Percentiles rank a stretch among this genome's conserved stretches.
These are phyloP conservation scores for Trichocladium uniseriatum DNA, from an alignment of 495 filamentous ascomycete species.

Conservation along the genomic window DNA sequence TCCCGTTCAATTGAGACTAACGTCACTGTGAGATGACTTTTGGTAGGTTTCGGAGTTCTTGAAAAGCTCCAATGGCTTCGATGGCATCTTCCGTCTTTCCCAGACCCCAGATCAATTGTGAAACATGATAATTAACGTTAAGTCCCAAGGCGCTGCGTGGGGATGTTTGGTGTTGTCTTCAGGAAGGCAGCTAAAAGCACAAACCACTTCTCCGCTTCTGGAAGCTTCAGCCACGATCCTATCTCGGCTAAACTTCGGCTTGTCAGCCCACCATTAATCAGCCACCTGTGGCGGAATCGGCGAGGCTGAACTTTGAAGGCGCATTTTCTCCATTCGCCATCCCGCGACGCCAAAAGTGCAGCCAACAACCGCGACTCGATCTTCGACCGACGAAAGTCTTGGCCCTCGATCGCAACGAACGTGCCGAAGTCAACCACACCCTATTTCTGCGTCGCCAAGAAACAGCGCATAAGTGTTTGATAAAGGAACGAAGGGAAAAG, in stretches of 20 bases:
- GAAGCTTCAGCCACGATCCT: conserved; percentile 17
- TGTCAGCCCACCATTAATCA: conserved; percentile 10
- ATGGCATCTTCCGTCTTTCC: too few species aligned
- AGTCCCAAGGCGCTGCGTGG: too few species aligned
- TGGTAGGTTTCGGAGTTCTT: too few species aligned
- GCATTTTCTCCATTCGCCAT: background rate
- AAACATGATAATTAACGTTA: too few species aligned
- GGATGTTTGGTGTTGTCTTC: too few species aligned
- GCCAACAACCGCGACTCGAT: background rate
- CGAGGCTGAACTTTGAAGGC: too few species aligned
- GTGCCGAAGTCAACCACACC: background rate
- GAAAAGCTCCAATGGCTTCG: too few species aligned
- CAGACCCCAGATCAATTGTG: too few species aligned
- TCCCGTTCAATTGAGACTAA: background rate
- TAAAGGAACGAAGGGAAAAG: background rate
- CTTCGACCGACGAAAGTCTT: background rate
- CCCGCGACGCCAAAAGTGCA: background rate
- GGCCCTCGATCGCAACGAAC: too few species aligned
- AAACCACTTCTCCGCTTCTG: too few species aligned
- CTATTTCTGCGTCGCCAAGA: background rate
- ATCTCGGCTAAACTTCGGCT: background rate
- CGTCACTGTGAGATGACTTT: too few species aligned
- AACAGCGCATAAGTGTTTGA: background rate
- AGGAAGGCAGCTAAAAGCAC: too few species aligned
- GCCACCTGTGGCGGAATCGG: conserved; percentile 3